Percentiles rank a stretch among this genome's conserved stretches.
Evolutionary conservation across 345 rosid genomes (phyloP).

Genomic region (Aethionema arabicum): DNA sequence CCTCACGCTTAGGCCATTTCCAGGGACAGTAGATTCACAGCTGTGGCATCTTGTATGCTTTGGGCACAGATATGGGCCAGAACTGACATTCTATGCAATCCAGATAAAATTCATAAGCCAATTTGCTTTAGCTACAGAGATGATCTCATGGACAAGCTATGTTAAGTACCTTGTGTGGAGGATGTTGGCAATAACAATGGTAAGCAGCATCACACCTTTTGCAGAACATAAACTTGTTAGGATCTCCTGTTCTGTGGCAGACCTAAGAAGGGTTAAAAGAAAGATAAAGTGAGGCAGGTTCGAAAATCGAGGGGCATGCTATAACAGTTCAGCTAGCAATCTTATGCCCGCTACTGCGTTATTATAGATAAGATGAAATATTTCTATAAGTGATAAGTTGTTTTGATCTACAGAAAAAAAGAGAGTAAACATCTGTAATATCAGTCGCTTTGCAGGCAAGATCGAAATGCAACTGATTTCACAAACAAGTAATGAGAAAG

Average conservation of each 20-base stretch:
- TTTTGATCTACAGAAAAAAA: not conserved
- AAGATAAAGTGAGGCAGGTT: slow-evolving; percentile 24
- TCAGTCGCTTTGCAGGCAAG: not conserved
- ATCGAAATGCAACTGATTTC: slow-evolving; percentile 4
- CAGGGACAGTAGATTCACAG: slow-evolving; percentile 93
- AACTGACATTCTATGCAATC: slow-evolving; percentile 74
- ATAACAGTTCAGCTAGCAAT: not conserved
- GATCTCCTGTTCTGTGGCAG: slow-evolving; percentile 95
- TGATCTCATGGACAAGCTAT: slow-evolving; percentile 17
- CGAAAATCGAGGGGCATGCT: slow-evolving; percentile 4
- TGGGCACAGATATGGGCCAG: slow-evolving; percentile 97
- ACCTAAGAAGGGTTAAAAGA: slow-evolving; percentile 42
- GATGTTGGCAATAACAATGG: slow-evolving; percentile 99
- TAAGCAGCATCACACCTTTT: slow-evolving; percentile 96
- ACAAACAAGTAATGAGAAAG: slow-evolving; percentile 1
- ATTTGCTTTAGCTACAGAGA: slow-evolving; percentile 13
- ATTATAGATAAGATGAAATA: not conserved
- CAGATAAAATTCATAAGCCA: slow-evolving; percentile 23
- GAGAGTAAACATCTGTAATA: not conserved
- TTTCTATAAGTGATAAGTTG: not conserved
- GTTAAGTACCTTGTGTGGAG: slow-evolving; percentile 84
- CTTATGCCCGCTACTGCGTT: not conserved
- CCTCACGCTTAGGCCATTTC: slow-evolving; percentile 99
- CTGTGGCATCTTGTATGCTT: slow-evolving; percentile 98
- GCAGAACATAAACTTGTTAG: slow-evolving; percentile 95